Conservation (phyloP, 1,284 basidiomycete genomes). For the Leucoagaricus sp. region DNA sequence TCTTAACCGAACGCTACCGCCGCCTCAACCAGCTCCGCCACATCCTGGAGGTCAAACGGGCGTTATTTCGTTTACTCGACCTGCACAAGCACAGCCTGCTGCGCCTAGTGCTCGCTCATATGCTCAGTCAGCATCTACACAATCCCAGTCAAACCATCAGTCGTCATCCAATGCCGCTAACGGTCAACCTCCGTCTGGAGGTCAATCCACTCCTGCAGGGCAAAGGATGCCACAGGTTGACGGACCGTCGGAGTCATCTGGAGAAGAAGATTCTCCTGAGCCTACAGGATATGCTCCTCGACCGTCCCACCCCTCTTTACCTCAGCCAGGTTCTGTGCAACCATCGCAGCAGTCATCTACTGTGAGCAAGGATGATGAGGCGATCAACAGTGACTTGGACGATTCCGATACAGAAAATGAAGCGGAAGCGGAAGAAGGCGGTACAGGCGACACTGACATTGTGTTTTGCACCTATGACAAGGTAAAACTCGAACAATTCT, state of each 20-base stretch:
- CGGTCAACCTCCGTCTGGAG: constrained; percentile 6
- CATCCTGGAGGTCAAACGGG: constrained; percentile 56
- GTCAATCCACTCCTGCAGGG: constrained; percentile 14
- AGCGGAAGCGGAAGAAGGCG: constrained; percentile 68
- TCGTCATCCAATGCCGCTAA: constrained; percentile 9
- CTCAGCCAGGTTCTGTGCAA: constrained; percentile 44
- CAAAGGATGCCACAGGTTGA: constrained; percentile 71
- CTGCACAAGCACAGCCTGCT: background rate
- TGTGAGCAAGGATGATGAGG: constrained; percentile 58
- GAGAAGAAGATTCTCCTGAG: constrained; percentile 55
- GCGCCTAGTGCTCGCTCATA: constrained; percentile 25
- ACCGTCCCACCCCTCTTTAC: constrained; percentile 57
- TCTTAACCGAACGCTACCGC: constrained; percentile 41
- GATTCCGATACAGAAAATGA: constrained; percentile 87
- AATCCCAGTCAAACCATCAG: constrained; percentile 16
- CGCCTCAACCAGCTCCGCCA: constrained; percentile 34
- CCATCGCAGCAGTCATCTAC: constrained; percentile 34
- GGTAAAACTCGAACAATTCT: constrained; percentile 45
- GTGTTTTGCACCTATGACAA: constrained; percentile 99
- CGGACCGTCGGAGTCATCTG: constrained; percentile 59
- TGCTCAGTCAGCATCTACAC: constrained; percentile 12
- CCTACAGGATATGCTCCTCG: constrained; percentile 68
- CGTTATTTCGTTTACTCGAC: constrained; percentile 51
- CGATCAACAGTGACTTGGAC: constrained; percentile 95
- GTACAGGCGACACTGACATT: constrained; percentile 81